Conservation (phyloP, 805 yeast species). For the Zygoascus biomembranicola region DNA sequence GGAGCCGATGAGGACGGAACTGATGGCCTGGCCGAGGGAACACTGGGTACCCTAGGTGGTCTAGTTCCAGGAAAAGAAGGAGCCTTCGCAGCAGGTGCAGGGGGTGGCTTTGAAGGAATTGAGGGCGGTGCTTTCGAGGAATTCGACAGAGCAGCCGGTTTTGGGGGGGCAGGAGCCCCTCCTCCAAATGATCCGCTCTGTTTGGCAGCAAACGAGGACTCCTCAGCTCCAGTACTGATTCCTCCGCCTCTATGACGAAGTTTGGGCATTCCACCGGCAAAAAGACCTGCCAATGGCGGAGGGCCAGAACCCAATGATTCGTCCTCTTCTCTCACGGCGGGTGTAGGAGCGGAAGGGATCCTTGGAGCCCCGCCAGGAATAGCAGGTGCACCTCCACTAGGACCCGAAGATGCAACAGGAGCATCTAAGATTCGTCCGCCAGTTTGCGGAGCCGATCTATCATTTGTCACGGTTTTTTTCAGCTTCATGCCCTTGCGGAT, state of each 20-base stretch:
- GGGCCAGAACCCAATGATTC: conserved; percentile 14
- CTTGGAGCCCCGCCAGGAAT: conserved; percentile 13
- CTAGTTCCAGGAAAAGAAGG: background rate
- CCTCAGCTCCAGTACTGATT: conserved; percentile 12
- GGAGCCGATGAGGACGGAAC: background rate
- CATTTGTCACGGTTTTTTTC: conserved; percentile 56
- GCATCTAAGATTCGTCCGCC: conserved; percentile 32
- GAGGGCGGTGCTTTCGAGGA: background rate
- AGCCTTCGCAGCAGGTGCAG: background rate
- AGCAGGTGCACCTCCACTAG: conserved; percentile 19
- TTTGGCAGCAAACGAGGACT: background rate
- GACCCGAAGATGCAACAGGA: conserved; percentile 10
- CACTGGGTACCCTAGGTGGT: background rate
- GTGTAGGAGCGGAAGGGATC: conserved; percentile 10
- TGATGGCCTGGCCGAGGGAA: conserved; percentile 11
- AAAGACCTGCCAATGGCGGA: conserved; percentile 46
- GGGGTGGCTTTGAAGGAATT: background rate
- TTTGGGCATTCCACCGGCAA: conserved; percentile 77
- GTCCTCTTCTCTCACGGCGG: conserved; percentile 26
- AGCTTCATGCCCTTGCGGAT: conserved; percentile 62
- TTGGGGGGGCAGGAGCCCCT: background rate
- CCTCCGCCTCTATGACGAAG: conserved; percentile 41
- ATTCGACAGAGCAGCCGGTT: background rate
- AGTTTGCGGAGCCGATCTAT: conserved; percentile 54
- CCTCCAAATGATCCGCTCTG: background rate